Conservation (phyloP, 176 grass and related monocot species). For the Carex kokanica region DNA sequence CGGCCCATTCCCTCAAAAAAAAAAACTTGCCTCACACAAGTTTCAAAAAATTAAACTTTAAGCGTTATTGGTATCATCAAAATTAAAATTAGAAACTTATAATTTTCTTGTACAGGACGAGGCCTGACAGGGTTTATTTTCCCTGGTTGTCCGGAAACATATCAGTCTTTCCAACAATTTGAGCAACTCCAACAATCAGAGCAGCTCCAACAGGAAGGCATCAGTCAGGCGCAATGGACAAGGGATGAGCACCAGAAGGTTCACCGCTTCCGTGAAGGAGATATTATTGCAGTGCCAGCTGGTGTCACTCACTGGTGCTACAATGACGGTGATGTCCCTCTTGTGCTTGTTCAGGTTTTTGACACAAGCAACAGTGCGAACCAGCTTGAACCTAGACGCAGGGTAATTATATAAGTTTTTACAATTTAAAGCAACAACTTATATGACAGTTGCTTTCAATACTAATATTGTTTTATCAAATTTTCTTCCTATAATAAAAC, state of each 20-base stretch:
- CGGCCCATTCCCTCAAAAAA: too few species aligned
- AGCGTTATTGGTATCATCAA: background rate
- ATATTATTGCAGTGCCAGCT: slow-evolving; percentile 34
- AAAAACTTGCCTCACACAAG: background rate
- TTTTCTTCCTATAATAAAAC: background rate
- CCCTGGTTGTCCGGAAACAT: slow-evolving; percentile 43
- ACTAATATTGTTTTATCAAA: background rate
- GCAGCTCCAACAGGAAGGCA: background rate
- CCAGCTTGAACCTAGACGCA: slow-evolving; percentile 31
- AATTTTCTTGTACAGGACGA: slow-evolving; percentile 5
- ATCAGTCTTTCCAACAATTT: slow-evolving; percentile 26
- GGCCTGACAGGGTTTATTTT: slow-evolving; percentile 22
- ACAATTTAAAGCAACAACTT: background rate
- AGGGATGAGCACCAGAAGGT: slow-evolving; percentile 44
- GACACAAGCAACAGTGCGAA: slow-evolving; percentile 34
- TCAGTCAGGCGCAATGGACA: slow-evolving; percentile 4
- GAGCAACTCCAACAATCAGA: background rate
- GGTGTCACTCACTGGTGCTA: slow-evolving; percentile 37
- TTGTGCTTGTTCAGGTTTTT: slow-evolving; percentile 27
- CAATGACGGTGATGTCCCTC: slow-evolving; percentile 36
- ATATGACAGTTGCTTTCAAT: background rate
- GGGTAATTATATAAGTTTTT: slow-evolving; percentile 18
- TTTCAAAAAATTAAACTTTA: background rate
- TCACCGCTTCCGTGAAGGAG: slow-evolving; percentile 32
- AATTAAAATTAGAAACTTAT: background rate